These are phyloP conservation scores for Coniosporium uncinatum DNA, from an alignment of 2,329 filamentous ascomycete genomes.

Conservation along the genomic window DNA sequence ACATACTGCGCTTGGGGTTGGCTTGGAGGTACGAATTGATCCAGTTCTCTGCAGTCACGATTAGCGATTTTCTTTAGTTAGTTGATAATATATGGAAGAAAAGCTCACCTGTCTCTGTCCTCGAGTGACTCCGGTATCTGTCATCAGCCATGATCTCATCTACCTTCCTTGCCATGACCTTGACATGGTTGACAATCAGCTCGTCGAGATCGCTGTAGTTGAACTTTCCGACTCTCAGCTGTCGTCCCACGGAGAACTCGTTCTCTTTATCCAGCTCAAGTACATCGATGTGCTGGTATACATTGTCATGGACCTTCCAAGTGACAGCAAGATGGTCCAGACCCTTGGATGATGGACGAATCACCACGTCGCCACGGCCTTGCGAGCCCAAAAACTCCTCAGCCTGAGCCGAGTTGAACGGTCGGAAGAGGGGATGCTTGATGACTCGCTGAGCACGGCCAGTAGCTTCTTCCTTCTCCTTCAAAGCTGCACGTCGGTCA, in stretches of 20 bases:
- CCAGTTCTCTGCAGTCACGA: slow-evolving; percentile 71
- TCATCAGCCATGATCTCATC: slow-evolving; percentile 94
- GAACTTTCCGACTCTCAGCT: slow-evolving; percentile 83
- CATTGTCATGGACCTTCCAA: slow-evolving; percentile 94
- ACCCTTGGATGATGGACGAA: slow-evolving; percentile 91
- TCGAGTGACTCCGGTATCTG: slow-evolving; percentile 82
- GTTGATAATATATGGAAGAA: too few species aligned
- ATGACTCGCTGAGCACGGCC: slow-evolving; percentile 91
- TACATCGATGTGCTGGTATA: slow-evolving; percentile 98
- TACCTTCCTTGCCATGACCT: slow-evolving; percentile 97
- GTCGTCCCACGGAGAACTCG: slow-evolving; percentile 87
- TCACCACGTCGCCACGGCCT: slow-evolving; percentile 84
- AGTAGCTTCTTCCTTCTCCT: slow-evolving; percentile 80
- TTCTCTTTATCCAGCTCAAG: slow-evolving; percentile 96
- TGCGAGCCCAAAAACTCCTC: slow-evolving; percentile 91
- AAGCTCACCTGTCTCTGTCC: slow-evolving; percentile 75
- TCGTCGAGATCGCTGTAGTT: slow-evolving; percentile 96
- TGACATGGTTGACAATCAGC: slow-evolving; percentile 93
- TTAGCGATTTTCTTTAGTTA: too few species aligned
- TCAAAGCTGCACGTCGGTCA: slow-evolving; percentile 71
- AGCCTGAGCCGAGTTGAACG: slow-evolving; percentile 88
- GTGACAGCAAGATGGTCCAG: slow-evolving; percentile 94
- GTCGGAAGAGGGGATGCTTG: slow-evolving; percentile 94
- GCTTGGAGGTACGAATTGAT: slow-evolving; percentile 93
- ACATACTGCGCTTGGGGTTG: slow-evolving; percentile 89